Percentiles rank a stretch among this genome's conserved stretches.
Conservation (phyloP, 2,329 filamentous ascomycete genomes). For the Fusarium newnesense region DNA sequence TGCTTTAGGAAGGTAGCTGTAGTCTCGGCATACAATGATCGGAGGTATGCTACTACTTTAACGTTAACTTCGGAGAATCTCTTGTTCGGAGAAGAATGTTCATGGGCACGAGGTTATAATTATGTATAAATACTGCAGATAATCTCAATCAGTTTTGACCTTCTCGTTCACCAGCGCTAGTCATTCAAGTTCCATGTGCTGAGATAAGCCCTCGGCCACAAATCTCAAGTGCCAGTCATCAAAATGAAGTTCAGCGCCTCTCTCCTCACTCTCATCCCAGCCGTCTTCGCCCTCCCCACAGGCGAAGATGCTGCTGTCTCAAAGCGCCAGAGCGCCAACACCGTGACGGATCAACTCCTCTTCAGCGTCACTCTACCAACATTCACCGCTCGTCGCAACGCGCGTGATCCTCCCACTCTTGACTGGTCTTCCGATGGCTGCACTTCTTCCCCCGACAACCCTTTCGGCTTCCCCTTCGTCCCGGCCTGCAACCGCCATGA, state of each 20-base stretch:
- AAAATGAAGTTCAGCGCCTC: constrained; percentile 48
- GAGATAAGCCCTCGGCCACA: no score
- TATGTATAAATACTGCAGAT: constrained; percentile 22
- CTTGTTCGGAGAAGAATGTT: background rate
- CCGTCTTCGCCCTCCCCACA: constrained; percentile 39
- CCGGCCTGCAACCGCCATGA: constrained; percentile 64
- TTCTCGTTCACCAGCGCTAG: background rate
- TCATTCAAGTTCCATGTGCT: no score
- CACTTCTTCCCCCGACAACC: constrained; percentile 56
- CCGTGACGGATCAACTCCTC: constrained; percentile 58
- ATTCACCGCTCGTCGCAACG: constrained; percentile 56
- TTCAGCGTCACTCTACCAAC: constrained; percentile 55
- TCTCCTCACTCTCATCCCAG: constrained; percentile 39
- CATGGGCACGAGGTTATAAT: no score
- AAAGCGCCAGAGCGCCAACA: constrained; percentile 37
- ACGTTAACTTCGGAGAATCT: background rate
- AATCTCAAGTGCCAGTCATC: background rate
- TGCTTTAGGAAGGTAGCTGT: constrained; percentile 22
- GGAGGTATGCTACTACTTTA: background rate
- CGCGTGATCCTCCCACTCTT: constrained; percentile 51
- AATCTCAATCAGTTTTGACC: no score
- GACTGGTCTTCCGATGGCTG: constrained; percentile 57
- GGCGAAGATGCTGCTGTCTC: constrained; percentile 11
- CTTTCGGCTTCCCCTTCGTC: constrained; percentile 55
- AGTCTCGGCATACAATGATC: background rate